Evolutionary conservation across 1,284 basidiomycete species (phyloP).

Genomic region (Dichomitus squalens): DNA sequence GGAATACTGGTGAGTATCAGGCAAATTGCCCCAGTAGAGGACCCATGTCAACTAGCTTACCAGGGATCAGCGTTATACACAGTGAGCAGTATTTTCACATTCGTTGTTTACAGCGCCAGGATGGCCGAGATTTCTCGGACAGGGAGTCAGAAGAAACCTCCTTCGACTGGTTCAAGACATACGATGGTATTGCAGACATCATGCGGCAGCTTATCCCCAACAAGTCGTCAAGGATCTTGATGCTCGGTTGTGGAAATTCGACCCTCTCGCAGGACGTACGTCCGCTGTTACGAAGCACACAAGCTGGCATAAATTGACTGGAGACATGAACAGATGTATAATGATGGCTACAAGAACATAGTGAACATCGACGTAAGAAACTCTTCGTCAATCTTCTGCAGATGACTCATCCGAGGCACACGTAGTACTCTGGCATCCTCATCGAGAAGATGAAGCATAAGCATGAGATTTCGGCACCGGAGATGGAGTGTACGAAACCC

Average conservation of each 20-base stretch:
- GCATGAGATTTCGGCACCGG: conserved; percentile 55
- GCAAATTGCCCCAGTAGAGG: not conserved
- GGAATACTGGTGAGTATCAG: conserved; percentile 65
- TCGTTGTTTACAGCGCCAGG: not conserved
- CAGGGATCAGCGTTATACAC: conserved; percentile 73
- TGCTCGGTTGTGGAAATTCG: conserved; percentile 93
- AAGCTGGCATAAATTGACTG: not conserved
- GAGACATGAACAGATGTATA: conserved; percentile 71
- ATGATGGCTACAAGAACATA: conserved; percentile 85
- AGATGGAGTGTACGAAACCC: conserved; percentile 73
- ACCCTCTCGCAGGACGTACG: conserved; percentile 73
- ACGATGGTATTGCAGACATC: conserved; percentile 63
- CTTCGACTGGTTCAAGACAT: conserved; percentile 90
- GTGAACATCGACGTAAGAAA: conserved; percentile 79
- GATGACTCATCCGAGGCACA: not conserved
- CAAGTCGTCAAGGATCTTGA: conserved; percentile 70
- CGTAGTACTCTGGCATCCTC: conserved; percentile 78
- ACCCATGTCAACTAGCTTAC: not conserved
- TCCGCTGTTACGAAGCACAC: not conserved
- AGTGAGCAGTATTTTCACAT: conserved; percentile 43
- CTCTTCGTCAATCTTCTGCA: not conserved
- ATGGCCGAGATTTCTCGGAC: not conserved
- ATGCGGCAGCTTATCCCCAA: conserved; percentile 66
- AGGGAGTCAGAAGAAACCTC: conserved; percentile 66
- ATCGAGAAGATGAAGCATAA: conserved; percentile 80